Evolutionary conservation across 2,329 filamentous ascomycete species (phyloP).

Genomic region (Aspergillus sp.): DNA sequence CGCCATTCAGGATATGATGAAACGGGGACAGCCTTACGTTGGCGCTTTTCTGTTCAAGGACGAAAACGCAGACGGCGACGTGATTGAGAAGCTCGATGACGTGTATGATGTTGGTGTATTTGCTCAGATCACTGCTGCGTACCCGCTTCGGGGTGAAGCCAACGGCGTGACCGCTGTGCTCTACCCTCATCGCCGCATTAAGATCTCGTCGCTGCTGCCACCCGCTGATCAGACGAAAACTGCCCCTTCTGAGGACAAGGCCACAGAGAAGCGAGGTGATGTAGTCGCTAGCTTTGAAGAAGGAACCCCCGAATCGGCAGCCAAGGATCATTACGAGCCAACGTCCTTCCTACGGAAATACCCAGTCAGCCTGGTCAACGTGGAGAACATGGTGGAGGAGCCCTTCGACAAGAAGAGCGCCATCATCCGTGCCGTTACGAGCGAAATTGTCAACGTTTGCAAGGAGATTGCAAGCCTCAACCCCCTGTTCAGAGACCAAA

Average conservation of each 20-base stretch:
- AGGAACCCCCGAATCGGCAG: conserved; percentile 54
- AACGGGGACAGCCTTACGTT: conserved; percentile 92
- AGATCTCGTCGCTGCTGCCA: conserved; percentile 74
- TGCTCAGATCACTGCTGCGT: conserved; percentile 93
- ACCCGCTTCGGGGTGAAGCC: conserved; percentile 76
- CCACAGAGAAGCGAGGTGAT: conserved; percentile 73
- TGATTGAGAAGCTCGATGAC: conserved; percentile 82
- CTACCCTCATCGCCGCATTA: conserved; percentile 92
- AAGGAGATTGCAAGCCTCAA: conserved; percentile 94
- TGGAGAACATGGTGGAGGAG: conserved; percentile 86
- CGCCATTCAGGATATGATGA: conserved; percentile 93
- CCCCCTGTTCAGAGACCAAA: conserved; percentile 91
- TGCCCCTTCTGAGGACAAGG: conserved; percentile 31
- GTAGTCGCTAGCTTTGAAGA: conserved; percentile 98
- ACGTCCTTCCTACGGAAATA: conserved; percentile 88
- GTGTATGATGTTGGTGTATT: conserved; percentile 96
- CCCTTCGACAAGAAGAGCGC: conserved; percentile 84
- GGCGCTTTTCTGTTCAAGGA: conserved; percentile 97
- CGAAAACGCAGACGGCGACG: conserved; percentile 85
- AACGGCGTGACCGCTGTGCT: conserved; percentile 83
- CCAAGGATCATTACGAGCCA: conserved; percentile 64
- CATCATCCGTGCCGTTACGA: conserved; percentile 83
- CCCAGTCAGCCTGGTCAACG: conserved; percentile 87
- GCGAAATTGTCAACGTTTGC: conserved; percentile 98
- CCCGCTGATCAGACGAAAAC: conserved; percentile 44